Base-by-base conservation (phyloP, 352 stramenopile species). In the Globisporangium recalcitrans region DNA sequence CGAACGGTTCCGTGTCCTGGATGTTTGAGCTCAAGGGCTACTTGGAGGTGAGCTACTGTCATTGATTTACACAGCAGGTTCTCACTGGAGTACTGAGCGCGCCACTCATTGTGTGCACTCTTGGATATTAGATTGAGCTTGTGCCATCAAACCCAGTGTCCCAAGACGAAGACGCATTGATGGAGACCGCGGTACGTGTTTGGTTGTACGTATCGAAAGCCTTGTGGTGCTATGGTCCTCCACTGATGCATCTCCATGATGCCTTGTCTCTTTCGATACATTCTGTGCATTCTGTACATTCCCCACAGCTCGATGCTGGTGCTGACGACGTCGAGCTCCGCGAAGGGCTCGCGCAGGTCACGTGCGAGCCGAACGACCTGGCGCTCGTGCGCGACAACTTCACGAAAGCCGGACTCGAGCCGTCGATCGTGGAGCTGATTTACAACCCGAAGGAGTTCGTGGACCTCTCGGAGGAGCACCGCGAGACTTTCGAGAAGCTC, bases 21-120 rank as follows among this genome's bases (percentile, higher is more conserved):
- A 91, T 91, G 82, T 93, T 91, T 56, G 80, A 91, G 60, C 80
- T 71, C 70, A 93, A 93, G 67, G 85, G 85, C 11, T 93, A 91
- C 65, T 65, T 93, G 27, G 82, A 93, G 74, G 82, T 93, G 48
- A 22, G 10, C n/a, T 52, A 1, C 10, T n/a, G 10, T 27, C n/a
- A 1, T 38, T 14, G 14, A 27, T 14, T 14, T 38, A n/a, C n/a
- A n/a, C n/a, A n/a, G n/a, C n/a, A n/a, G n/a, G n/a, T n/a, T n/a
- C n/a, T n/a, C n/a, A 44, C 40, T n/a, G 32, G 38, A 8, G 42
- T n/a, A 68, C 52, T 66, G 60, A 22, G 31, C 4, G 10, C 16
- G 9, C 21, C 9, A 9, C 48, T 65, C 32, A n/a, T 11, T 38
- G 9, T 14, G 16, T 38, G 32, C 9, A 11, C 13, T 38, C 32